phyloP scores from a whole-genome alignment of 2,329 filamentous ascomycete genomes.

The Malbranchea cinnamomea region DNA sequence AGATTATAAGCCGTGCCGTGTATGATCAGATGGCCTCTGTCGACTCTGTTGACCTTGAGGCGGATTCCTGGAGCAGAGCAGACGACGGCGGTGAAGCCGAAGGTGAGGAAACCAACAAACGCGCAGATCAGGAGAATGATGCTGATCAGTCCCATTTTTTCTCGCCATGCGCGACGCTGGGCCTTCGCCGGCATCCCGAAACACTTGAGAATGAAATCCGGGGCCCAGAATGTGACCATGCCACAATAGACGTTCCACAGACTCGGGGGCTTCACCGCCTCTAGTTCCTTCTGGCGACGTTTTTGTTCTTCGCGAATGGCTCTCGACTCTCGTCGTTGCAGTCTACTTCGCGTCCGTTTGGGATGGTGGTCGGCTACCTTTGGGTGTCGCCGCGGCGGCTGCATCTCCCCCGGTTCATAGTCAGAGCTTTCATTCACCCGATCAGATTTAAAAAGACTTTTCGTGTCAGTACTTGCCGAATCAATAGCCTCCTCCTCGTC shows the following conservation, averaged over 20 bases:
- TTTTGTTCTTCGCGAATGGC: constrained; percentile 41
- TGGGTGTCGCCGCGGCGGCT: constrained; percentile 19
- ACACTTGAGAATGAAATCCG: constrained; percentile 68
- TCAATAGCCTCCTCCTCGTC: constrained; percentile 32
- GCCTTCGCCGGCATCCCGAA: constrained; percentile 75
- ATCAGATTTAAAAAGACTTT: constrained; percentile 20
- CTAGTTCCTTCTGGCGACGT: constrained; percentile 42
- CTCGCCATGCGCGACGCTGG: constrained; percentile 85
- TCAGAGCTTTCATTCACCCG: constrained; percentile 5
- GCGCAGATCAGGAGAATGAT: constrained; percentile 79
- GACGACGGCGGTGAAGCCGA: constrained; percentile 83
- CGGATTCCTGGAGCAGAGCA: constrained; percentile 60
- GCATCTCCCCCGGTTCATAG: constrained; percentile 2
- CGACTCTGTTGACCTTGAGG: constrained; percentile 70
- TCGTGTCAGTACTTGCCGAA: constrained; percentile 48
- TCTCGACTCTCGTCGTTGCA: constrained; percentile 47
- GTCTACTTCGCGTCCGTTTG: constrained; percentile 39
- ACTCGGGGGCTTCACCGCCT: constrained; percentile 61
- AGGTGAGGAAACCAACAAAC: constrained; percentile 87
- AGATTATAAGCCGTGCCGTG: constrained; percentile 85
- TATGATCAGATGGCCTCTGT: constrained; percentile 80
- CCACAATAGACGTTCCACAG: constrained; percentile 94
- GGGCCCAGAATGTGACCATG: constrained; percentile 87
- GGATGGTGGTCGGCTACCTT: constrained; percentile 10
- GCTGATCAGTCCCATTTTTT: constrained; percentile 94